Percentiles rank a stretch among this genome's conserved stretches.
Evolutionary conservation across 257 asterid genomes (phyloP).

Genomic region (Solanum gandarillasii): DNA sequence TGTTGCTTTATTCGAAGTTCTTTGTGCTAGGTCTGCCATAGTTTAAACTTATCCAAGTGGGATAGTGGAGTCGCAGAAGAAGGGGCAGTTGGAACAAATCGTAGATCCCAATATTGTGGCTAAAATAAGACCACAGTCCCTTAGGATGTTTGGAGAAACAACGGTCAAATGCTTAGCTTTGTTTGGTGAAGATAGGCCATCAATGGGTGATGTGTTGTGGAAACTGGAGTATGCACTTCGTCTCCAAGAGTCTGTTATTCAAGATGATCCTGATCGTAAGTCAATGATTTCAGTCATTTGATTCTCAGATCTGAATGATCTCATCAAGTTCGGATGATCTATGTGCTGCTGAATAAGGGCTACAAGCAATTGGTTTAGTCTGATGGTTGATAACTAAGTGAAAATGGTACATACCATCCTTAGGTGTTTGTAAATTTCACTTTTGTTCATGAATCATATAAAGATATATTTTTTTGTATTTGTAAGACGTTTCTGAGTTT

Average conservation of each 20-base stretch:
- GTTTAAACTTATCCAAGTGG: fast-evolving
- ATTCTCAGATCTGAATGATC: neutral
- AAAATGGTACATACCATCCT: neutral
- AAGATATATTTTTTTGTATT: neutral
- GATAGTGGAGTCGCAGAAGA: too few relatives aligned
- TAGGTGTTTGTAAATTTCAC: neutral
- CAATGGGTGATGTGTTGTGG: too few relatives aligned
- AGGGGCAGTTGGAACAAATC: too few relatives aligned
- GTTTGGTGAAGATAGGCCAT: too few relatives aligned
- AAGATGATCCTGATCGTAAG: neutral
- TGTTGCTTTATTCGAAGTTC: too few relatives aligned
- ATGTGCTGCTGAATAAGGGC: too few relatives aligned
- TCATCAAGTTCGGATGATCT: neutral
- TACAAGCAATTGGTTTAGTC: too few relatives aligned
- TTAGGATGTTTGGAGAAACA: too few relatives aligned
- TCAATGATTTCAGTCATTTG: neutral
- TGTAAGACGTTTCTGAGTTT: neutral
- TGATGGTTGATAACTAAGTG: neutral
- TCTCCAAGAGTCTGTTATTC: neutral
- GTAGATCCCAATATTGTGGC: too few relatives aligned
- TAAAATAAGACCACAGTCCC: too few relatives aligned
- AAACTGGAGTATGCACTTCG: neutral
- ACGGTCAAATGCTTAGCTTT: too few relatives aligned
- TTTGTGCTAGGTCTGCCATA: too few relatives aligned
- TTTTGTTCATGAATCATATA: neutral